These are phyloP conservation scores for Magnaporthiopsis rhizophila DNA, from an alignment of 2,329 filamentous ascomycete genomes.

Conservation along the genomic window DNA sequence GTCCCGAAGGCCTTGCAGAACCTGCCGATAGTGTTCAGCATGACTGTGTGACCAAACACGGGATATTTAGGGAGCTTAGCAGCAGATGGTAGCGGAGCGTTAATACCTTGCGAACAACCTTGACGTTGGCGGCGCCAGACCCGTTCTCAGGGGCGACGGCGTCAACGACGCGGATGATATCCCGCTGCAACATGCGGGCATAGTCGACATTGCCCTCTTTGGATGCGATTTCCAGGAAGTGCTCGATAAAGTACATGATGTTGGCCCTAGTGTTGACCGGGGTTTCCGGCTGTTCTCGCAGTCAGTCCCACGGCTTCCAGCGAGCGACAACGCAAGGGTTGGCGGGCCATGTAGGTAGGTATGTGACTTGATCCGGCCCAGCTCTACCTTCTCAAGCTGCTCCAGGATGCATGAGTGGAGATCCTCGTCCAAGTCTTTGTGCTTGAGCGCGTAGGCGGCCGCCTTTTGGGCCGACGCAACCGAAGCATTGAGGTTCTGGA, in stretches of 20 bases:
- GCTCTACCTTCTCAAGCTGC: constrained; percentile 71
- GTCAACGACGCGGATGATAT: constrained; percentile 86
- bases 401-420: constrained; percentile 95
- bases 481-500: constrained; percentile 86
- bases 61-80: neutral
- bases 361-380: neutral
- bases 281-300: constrained; percentile 42
- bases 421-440: constrained; percentile 93
- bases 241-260: constrained; percentile 98
- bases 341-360: neutral
- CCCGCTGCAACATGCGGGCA: constrained; percentile 87
- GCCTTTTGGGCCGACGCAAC: constrained; percentile 85
- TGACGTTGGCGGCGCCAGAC: constrained; percentile 85
- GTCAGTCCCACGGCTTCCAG: constrained; percentile 9
- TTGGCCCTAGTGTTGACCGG: constrained; percentile 97
- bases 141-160: constrained; percentile 83
- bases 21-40: constrained; percentile 30
- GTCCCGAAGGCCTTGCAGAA: constrained; percentile 59
- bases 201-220: constrained; percentile 73
- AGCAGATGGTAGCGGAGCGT: neutral
- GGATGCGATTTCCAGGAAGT: constrained; percentile 79
- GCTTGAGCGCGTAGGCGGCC: constrained; percentile 88
- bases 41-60: neutral
- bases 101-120: constrained; percentile 75
- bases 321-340: neutral